Evolutionary conservation across 768 basidiomycete species (phyloP).

Genomic region (Suillus lakei): DNA sequence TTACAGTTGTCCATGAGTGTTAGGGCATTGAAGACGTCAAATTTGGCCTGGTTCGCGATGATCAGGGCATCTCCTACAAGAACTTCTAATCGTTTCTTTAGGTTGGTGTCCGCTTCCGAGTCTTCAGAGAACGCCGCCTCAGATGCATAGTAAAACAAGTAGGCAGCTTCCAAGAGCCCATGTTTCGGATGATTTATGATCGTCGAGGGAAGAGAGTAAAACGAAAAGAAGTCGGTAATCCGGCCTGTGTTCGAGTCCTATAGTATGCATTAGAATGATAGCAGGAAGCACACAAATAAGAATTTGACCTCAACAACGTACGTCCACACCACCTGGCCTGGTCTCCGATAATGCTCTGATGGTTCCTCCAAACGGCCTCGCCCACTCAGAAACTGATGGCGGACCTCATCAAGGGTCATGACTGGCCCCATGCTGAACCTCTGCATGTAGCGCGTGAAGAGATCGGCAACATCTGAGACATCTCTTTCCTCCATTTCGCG

Average conservation of each 20-base stretch:
- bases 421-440: slow-evolving; percentile 85
- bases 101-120: slow-evolving; percentile 59
- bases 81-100: slow-evolving; percentile 72
- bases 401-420: slow-evolving; percentile 76
- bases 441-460: slow-evolving; percentile 80
- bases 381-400: slow-evolving; percentile 90
- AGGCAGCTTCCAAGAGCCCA: slow-evolving; percentile 85
- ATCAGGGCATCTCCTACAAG: slow-evolving; percentile 83
- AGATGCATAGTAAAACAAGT: slow-evolving; percentile 94
- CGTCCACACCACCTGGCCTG: slow-evolving; percentile 91
- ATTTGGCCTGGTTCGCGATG: slow-evolving; percentile 80
- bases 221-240: slow-evolving; percentile 96
- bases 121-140: slow-evolving; percentile 68
- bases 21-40: slow-evolving; percentile 96
- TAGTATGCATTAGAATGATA: slow-evolving; percentile 7
- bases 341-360: slow-evolving; percentile 45
- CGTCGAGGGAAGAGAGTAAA: slow-evolving; percentile 95
- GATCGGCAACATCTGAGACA: slow-evolving; percentile 65
- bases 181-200: slow-evolving; percentile 81
- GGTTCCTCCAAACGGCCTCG: slow-evolving; percentile 56
- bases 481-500: slow-evolving; percentile 90
- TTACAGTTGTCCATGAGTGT: slow-evolving; percentile 93
- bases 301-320: slow-evolving; percentile 89
- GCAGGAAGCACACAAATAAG: neutral
- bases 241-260: slow-evolving; percentile 82